A percentile compares a stretch with the other conserved stretches of the same genome.
Evolutionary conservation across 2,329 filamentous ascomycete species (phyloP).

Genomic region (Curvularia sp.): DNA sequence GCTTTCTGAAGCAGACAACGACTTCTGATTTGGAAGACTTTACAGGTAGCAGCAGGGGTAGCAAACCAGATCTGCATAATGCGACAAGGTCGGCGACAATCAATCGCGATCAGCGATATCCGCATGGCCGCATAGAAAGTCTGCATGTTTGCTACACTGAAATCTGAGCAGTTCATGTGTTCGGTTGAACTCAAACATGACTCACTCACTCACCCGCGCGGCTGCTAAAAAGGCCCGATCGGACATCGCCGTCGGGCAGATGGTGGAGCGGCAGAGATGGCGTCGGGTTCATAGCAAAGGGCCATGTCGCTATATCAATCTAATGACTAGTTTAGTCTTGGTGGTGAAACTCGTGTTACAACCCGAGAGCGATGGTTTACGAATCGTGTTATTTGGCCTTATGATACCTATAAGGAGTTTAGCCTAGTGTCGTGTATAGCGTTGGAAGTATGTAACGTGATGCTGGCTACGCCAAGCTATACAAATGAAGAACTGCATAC

Average conservation of each 20-base stretch:
- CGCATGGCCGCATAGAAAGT: background rate
- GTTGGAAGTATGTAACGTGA: background rate
- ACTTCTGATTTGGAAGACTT: background rate
- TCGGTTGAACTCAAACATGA: background rate
- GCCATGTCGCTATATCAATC: background rate
- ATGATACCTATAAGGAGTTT: background rate
- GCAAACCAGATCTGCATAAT: background rate
- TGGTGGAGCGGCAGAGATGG: background rate
- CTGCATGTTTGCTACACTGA: background rate
- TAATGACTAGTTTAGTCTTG: background rate
- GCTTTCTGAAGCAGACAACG: background rate
- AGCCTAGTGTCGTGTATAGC: background rate
- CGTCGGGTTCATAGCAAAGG: background rate
- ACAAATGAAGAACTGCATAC: background rate
- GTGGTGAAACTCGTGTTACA: background rate
- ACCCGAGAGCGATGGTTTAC: background rate
- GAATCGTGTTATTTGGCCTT: background rate
- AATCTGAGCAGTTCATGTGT: background rate
- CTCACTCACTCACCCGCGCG: background rate
- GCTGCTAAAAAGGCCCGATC: background rate
- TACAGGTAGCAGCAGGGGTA: background rate
- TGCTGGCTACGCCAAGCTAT: background rate
- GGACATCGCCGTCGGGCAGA: background rate
- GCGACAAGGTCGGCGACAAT: background rate
- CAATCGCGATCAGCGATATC: background rate